Evolutionary conservation across 371 early-diverging fungal species (phyloP).

Genomic region (Fennellomyces sp.): DNA sequence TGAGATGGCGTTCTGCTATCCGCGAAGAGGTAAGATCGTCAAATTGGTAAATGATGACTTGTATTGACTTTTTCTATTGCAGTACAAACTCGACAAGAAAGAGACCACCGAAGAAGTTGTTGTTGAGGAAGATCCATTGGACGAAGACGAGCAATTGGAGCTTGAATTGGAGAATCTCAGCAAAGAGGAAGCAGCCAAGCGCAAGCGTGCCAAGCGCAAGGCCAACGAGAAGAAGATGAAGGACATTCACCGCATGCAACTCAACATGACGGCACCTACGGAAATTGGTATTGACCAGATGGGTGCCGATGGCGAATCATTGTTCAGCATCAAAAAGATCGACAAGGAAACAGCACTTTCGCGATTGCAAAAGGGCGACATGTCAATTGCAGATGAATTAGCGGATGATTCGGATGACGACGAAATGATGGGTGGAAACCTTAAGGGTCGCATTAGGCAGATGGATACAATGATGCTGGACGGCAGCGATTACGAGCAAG

Average conservation of each 20-base stretch:
- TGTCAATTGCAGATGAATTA: conserved; percentile 56
- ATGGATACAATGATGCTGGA: conserved; percentile 44
- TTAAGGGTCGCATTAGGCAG: conserved; percentile 37
- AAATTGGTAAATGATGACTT: conserved; percentile 22
- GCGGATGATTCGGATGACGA: conserved; percentile 29
- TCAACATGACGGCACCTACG: conserved; percentile 90
- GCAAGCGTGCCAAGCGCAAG: conserved; percentile 63
- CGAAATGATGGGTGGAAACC: conserved; percentile 36
- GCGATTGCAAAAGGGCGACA: conserved; percentile 57
- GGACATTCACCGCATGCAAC: conserved; percentile 82
- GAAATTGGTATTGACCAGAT: conserved; percentile 85
- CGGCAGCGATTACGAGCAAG: conserved; percentile 46
- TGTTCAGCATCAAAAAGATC: conserved; percentile 64
- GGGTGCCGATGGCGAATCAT: conserved; percentile 61
- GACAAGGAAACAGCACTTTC: conserved; percentile 53
- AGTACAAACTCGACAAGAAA: conserved; percentile 51
- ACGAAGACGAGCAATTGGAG: conserved; percentile 60
- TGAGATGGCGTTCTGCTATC: conserved; percentile 86
- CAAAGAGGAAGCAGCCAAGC: conserved; percentile 61
- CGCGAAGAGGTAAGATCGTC: conserved; percentile 59
- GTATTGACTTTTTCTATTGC: conserved; percentile 19
- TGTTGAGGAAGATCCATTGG: conserved; percentile 57
- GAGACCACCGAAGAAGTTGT: conserved; percentile 51
- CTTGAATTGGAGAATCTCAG: conserved; percentile 64
- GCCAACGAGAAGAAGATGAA: conserved; percentile 81